A percentile compares a stretch with the other conserved stretches of the same genome.
phyloP scores from a whole-genome alignment of 2,329 filamentous ascomycete genomes.

The Bipolaris cookei region DNA sequence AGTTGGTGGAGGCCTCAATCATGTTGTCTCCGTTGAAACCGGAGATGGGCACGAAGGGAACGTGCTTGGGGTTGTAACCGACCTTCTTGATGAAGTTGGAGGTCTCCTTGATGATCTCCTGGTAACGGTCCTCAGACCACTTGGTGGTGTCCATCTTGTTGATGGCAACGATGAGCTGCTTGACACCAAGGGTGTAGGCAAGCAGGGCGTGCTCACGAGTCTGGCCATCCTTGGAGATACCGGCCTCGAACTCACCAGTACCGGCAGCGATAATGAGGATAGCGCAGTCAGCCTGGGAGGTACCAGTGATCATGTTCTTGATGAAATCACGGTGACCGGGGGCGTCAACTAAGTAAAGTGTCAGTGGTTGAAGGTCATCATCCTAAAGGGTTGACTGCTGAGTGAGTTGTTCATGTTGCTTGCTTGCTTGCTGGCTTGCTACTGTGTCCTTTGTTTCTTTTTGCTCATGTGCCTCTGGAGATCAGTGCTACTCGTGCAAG shows the following conservation, averaged over 20 bases:
- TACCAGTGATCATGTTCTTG: constrained; percentile 99
- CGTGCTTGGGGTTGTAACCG: constrained; percentile 99
- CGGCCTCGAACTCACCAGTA: constrained; percentile 99
- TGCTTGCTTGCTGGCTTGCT: not conserved
- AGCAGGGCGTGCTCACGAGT: constrained; percentile 99
- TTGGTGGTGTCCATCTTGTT: constrained; percentile 99
- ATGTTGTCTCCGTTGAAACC: constrained; percentile 99
- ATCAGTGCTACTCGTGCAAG: not conserved
- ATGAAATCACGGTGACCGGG: constrained; percentile 99
- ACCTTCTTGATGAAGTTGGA: constrained; percentile 99
- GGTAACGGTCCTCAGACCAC: constrained; percentile 95
- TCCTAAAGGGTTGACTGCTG: not conserved
- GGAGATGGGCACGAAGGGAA: constrained; percentile 99
- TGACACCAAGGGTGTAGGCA: constrained; percentile 99
- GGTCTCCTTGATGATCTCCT: constrained; percentile 99
- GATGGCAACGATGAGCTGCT: constrained; percentile 99
- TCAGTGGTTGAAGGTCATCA: constrained; percentile 1
- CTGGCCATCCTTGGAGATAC: constrained; percentile 99
- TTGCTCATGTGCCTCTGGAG: not conserved
- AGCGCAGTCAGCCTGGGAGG: constrained; percentile 99
- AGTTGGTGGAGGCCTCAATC: constrained; percentile 87
- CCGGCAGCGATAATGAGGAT: constrained; percentile 99
- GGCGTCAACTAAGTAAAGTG: constrained; percentile 63
- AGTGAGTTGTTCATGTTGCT: not conserved
- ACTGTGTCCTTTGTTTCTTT: not conserved